Evolutionary conservation across 306 rosid species (phyloP).

Genomic region (Herpetospermum pedunculosum): DNA sequence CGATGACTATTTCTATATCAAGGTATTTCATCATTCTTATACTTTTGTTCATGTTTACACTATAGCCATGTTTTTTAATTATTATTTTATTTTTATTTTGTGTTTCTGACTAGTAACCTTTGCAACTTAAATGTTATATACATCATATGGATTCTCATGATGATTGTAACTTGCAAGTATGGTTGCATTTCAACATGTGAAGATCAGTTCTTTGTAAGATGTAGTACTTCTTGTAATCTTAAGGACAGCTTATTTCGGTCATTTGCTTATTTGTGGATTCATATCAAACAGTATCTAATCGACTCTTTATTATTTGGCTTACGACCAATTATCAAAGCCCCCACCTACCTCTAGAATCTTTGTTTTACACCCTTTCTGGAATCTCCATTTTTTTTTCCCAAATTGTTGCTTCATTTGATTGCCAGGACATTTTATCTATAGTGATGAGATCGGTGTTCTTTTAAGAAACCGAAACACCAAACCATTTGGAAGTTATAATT

Average conservation of each 20-base stretch:
- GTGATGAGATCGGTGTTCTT: background rate
- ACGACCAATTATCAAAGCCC: background rate
- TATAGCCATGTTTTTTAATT: background rate
- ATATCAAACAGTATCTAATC: background rate
- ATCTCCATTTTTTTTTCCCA: background rate
- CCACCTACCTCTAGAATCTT: background rate
- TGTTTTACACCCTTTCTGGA: background rate
- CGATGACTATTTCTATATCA: conserved; percentile 90
- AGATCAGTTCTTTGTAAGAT: background rate
- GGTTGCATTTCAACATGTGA: background rate
- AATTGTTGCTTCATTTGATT: background rate
- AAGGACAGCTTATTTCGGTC: background rate
- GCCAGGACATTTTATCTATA: background rate
- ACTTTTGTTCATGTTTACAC: background rate
- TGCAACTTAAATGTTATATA: background rate
- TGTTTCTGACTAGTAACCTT: background rate
- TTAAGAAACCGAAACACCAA: background rate
- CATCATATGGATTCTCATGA: background rate
- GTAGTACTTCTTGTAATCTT: background rate
- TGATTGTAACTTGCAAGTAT: background rate
- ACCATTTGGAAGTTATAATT: background rate
- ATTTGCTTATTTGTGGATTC: background rate
- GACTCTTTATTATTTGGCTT: background rate
- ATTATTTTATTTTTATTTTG: background rate
- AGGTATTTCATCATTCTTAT: conserved; percentile 34